These are phyloP conservation scores for Puccinia horiana DNA, from an alignment of 1,284 basidiomycete genomes.

Conservation along the genomic window DNA sequence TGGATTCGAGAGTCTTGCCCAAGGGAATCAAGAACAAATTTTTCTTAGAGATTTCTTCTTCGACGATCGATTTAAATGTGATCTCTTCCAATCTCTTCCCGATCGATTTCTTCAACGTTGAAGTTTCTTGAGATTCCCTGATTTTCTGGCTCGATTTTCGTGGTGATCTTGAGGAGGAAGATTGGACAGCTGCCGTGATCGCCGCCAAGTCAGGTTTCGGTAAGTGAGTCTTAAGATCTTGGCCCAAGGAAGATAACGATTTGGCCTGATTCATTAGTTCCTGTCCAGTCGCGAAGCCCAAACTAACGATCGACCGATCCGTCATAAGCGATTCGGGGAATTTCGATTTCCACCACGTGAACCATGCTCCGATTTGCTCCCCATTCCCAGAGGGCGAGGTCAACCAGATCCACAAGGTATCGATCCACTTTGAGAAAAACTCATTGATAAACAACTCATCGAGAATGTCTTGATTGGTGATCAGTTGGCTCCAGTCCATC, in stretches of 20 bases:
- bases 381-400: conserved; percentile 76
- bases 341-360: conserved; percentile 40
- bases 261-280: conserved; percentile 48
- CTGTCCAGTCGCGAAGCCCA: conserved; percentile 30
- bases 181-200: not conserved
- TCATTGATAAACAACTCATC: conserved; percentile 79
- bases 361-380: conserved; percentile 87
- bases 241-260: conserved; percentile 35
- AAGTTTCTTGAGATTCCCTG: not conserved
- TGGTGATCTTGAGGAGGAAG: not conserved
- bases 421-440: conserved; percentile 95
- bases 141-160: not conserved
- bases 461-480: conserved; percentile 64
- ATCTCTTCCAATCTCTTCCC: conserved; percentile 26
- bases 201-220: conserved; percentile 21
- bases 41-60: conserved; percentile 33
- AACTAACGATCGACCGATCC: conserved; percentile 9
- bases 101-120: not conserved
- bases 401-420: conserved; percentile 87
- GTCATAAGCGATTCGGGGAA: conserved; percentile 29
- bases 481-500: conserved; percentile 31
- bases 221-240: conserved; percentile 20
- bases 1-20: conserved; percentile 45
- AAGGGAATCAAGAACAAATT: conserved; percentile 46
- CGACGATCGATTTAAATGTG: conserved; percentile 44